Conservation (phyloP, 2,329 filamentous ascomycete genomes). For the Cadophora gregata region DNA sequence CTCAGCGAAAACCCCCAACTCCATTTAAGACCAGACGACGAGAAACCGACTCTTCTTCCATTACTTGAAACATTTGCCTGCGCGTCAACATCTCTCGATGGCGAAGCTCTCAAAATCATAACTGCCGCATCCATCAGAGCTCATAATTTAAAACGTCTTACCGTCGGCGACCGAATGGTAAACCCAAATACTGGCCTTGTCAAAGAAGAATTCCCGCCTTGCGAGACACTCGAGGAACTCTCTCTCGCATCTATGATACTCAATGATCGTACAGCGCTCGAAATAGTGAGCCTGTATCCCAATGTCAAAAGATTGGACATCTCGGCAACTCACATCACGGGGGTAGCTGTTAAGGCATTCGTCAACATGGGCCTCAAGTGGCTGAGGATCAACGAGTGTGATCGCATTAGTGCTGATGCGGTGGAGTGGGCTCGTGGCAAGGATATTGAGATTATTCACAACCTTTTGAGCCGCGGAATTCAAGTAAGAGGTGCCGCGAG, state of each 20-base stretch:
- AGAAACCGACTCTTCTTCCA: slow-evolving; percentile 29
- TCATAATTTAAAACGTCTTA: slow-evolving; percentile 36
- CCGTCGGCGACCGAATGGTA: slow-evolving; percentile 33
- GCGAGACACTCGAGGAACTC: slow-evolving; percentile 37
- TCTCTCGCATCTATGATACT: slow-evolving; percentile 27
- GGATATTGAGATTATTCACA: slow-evolving; percentile 36
- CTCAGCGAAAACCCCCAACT: slow-evolving; percentile 32
- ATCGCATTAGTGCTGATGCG: slow-evolving; percentile 40
- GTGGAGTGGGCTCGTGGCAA: slow-evolving; percentile 42
- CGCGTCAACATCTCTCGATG: slow-evolving; percentile 29
- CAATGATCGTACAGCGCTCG: slow-evolving; percentile 31
- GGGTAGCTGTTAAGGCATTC: slow-evolving; percentile 44
- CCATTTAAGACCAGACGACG: slow-evolving; percentile 16
- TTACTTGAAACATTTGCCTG: slow-evolving; percentile 40
- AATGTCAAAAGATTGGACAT: slow-evolving; percentile 41
- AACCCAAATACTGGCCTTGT: slow-evolving; percentile 7
- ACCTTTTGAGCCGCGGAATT: neutral
- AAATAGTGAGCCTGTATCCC: slow-evolving; percentile 36
- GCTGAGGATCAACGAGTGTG: slow-evolving; percentile 40
- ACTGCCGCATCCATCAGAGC: slow-evolving; percentile 31
- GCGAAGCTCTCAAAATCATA: slow-evolving; percentile 26
- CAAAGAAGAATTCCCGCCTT: slow-evolving; percentile 35
- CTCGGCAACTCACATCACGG: slow-evolving; percentile 41
- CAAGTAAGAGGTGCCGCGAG: neutral
- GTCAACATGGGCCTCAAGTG: slow-evolving; percentile 40